These are phyloP conservation scores for Uronychia setigera DNA, from an alignment of 73 alveolate species.

Conservation along the genomic window DNA sequence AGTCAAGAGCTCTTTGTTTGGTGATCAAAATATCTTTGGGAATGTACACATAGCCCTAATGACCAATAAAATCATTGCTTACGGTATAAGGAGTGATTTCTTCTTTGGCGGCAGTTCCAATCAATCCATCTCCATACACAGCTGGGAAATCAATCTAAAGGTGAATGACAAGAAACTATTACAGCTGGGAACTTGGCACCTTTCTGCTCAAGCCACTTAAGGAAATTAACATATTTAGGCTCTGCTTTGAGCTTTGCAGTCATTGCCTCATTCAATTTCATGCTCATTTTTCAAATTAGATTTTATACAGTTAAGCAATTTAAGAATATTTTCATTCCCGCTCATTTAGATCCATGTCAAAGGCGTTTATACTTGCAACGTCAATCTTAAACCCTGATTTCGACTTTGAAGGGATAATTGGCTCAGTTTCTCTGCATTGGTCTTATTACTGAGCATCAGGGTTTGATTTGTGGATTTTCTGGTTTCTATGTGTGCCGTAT, in stretches of 20 bases:
- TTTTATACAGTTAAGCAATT: too few relatives aligned
- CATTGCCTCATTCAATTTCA: background rate
- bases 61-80: background rate
- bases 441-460: too few relatives aligned
- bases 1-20: conserved; percentile 37
- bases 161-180: background rate
- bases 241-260: conserved; percentile 11
- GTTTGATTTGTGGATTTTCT: too few relatives aligned
- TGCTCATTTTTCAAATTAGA: background rate
- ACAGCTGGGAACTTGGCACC: conserved; percentile 42
- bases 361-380: too few relatives aligned
- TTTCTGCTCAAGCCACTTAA: conserved; percentile 38
- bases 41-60: conserved; percentile 48
- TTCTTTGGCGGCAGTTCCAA: conserved; percentile 40
- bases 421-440: too few relatives aligned
- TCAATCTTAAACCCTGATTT: too few relatives aligned
- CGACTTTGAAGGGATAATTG: too few relatives aligned
- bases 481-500: too few relatives aligned
- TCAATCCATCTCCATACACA: conserved; percentile 22
- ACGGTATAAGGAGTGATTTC: conserved; percentile 14
- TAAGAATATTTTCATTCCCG: too few relatives aligned
- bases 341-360: too few relatives aligned
- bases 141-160: conserved; percentile 38
- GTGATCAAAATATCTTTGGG: conserved; percentile 50
- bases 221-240: conserved; percentile 6